phyloP scores from a whole-genome alignment of 805 yeast genomes.

The Saccharomycopsis sp. region DNA sequence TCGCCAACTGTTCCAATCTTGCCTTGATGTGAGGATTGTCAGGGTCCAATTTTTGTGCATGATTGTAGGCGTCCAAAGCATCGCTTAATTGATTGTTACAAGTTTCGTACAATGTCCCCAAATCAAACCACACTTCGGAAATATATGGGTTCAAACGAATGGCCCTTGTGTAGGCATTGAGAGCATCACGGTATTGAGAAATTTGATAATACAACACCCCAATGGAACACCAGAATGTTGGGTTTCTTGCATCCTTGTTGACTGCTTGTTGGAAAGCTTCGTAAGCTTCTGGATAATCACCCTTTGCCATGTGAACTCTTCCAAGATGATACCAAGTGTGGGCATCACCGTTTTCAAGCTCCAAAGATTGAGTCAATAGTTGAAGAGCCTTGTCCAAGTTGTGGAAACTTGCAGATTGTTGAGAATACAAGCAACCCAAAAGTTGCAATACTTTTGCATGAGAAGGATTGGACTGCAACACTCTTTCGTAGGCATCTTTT shows the following conservation, averaged over 20 bases:
- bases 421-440: slow-evolving; percentile 88
- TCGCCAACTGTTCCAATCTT: slow-evolving; percentile 75
- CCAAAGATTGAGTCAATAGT: slow-evolving; percentile 77
- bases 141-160: slow-evolving; percentile 92
- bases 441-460: slow-evolving; percentile 96
- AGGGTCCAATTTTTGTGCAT: slow-evolving; percentile 93
- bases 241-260: slow-evolving; percentile 91
- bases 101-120: slow-evolving; percentile 94
- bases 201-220: slow-evolving; percentile 96
- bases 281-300: slow-evolving; percentile 91
- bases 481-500: slow-evolving; percentile 90
- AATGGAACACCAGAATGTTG: slow-evolving; percentile 95
- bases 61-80: slow-evolving; percentile 93
- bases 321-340: slow-evolving; percentile 97
- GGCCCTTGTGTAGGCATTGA: slow-evolving; percentile 96
- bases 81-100: slow-evolving; percentile 93
- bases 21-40: slow-evolving; percentile 90
- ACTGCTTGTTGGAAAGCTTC: slow-evolving; percentile 99
- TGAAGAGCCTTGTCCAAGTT: slow-evolving; percentile 79
- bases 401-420: slow-evolving; percentile 55
- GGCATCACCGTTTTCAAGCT: slow-evolving; percentile 84
- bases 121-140: slow-evolving; percentile 97
- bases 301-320: slow-evolving; percentile 92
- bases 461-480: slow-evolving; percentile 77
- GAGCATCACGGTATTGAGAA: slow-evolving; percentile 90